Evolutionary conservation across 2,329 filamentous ascomycete genomes (phyloP).

Genomic region (Colletotrichum sp.): DNA sequence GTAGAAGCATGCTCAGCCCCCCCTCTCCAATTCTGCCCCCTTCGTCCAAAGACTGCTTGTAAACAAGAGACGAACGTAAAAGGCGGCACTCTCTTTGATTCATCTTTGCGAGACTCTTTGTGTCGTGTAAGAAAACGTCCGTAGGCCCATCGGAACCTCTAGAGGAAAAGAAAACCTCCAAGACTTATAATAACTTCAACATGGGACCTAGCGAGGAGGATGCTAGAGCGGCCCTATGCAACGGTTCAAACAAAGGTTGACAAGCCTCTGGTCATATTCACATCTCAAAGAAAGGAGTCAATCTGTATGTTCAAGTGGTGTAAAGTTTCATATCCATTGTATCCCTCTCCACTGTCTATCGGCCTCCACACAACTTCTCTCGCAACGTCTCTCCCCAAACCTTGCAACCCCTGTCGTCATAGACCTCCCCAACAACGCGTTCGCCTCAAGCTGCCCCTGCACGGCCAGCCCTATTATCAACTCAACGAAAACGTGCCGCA

Average conservation of each 20-base stretch:
- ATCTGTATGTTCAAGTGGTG: conserved; percentile 5
- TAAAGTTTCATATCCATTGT: conserved; percentile 22
- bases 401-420: background rate
- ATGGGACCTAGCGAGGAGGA: background rate
- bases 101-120: background rate
- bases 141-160: background rate
- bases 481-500: conserved; percentile 22
- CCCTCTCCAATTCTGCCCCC: background rate
- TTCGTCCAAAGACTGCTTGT: background rate
- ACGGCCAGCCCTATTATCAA: conserved; percentile 24
- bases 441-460: conserved; percentile 14
- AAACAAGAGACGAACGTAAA: background rate
- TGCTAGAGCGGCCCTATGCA: background rate
- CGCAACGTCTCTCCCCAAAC: background rate
- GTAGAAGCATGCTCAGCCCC: no score
- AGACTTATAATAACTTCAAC: background rate
- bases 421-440: conserved; percentile 3
- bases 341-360: conserved; percentile 20
- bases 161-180: background rate
- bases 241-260: background rate
- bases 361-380: conserved; percentile 18
- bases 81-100: background rate
- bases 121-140: background rate
- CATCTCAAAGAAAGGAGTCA: background rate
- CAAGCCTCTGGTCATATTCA: background rate